Evolutionary conservation across 352 stramenopile species (phyloP).

Genomic region (Pythium coloratum): DNA sequence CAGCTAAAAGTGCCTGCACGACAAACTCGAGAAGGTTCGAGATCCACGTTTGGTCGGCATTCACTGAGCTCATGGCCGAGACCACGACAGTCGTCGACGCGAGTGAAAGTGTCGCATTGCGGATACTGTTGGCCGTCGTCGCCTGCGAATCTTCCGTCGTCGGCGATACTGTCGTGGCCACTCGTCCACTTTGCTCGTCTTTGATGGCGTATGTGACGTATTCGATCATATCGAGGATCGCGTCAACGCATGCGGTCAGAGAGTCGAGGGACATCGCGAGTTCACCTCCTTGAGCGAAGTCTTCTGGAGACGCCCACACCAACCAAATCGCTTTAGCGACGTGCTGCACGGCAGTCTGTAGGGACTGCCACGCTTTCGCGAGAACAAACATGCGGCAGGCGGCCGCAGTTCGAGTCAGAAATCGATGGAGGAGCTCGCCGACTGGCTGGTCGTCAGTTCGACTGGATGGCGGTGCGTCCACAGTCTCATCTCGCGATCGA

Average conservation of each 20-base stretch:
- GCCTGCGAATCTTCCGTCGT: not conserved
- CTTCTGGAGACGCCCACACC: conserved; percentile 49
- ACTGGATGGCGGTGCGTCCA: not conserved
- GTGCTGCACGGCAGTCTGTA: conserved; percentile 54
- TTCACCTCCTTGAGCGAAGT: conserved; percentile 16
- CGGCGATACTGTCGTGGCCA: not conserved
- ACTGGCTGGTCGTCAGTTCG: not conserved
- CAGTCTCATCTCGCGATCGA: not conserved
- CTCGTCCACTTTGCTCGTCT: conserved; percentile 19
- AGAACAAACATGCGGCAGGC: conserved; percentile 48
- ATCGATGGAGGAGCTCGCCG: conserved; percentile 22
- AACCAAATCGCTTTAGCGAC: conserved; percentile 60
- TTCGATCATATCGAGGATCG: conserved; percentile 66
- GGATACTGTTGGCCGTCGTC: not conserved
- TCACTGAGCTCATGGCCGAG: conserved; percentile 35
- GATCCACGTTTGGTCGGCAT: conserved; percentile 54
- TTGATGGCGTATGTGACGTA: conserved; percentile 23
- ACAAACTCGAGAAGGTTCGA: conserved; percentile 42
- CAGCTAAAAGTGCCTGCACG: conserved; percentile 33
- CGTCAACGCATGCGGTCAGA: conserved; percentile 39
- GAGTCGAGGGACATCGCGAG: conserved; percentile 6
- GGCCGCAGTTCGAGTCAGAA: conserved; percentile 43
- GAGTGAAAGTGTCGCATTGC: conserved; percentile 22
- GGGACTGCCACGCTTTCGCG: conserved; percentile 50
- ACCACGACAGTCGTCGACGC: conserved; percentile 41